Base-by-base conservation (phyloP, 768 basidiomycete genomes). In the Rhodotorula toruloides region DNA sequence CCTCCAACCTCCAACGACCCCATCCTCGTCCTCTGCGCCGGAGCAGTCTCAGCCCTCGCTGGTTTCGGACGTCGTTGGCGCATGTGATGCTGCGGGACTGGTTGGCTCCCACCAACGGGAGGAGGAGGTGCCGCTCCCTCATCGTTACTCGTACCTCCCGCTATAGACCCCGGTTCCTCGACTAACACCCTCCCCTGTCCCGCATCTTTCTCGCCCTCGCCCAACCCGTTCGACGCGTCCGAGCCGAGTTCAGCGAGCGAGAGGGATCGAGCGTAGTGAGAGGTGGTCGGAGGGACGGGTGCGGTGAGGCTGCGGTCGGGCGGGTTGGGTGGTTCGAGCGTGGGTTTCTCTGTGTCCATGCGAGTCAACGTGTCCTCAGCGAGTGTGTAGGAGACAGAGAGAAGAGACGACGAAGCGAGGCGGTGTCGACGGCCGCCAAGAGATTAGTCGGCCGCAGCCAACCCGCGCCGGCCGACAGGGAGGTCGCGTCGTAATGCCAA, bases 241-340 rank as follows among this genome's bases (percentile, higher is more conserved):
- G n/a, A n/a, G n/a, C n/a, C n/a, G n/a, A n/a, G n/a, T n/a, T 58
- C 56, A 14, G 56, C 56, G 7, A 11, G 2, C 2, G 44, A 36
- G 44, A 58, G 56, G 25, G 56, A 58, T 34, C 56, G 56, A 9
- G 56, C 56, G 46, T 19, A 58, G 21, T 31, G 14, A 3, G 52
- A 14, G 25, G 21, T 19, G 4, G 22, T 13, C 2, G 44, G 16
- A 11, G 44, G 56, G 17, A 44, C 56, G 8, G 56, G 56, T 12
- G 56, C 11, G 22, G 56, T 47, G 56, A 34, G 27, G n/a, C 44
- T 25, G 56, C 56, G 56, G 9, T 46, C 44, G 2, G 46, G 56
- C 1, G 31, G 32, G 17, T 46, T 22, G 9, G 34, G 56, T 19
- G 10, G 5, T 5, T 36, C 32, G n/a, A 58, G 46, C 0, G 32